Evolutionary conservation across 2,329 filamentous ascomycete species (phyloP), one percentile per base, ranked within the genome.

Genomic region (Hymenoscyphus scutula): DNA sequence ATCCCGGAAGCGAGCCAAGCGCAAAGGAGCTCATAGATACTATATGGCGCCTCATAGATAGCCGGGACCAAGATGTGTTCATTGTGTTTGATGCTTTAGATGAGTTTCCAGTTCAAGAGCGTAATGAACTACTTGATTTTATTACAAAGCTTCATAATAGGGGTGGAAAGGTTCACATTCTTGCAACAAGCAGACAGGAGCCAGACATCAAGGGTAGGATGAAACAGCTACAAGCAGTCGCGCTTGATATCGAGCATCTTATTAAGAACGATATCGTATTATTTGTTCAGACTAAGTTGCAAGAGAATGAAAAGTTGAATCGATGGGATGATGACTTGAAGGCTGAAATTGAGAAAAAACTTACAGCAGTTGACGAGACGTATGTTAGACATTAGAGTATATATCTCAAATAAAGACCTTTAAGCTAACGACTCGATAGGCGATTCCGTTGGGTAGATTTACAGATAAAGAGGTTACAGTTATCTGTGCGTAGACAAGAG

Each of bases 381-480:
- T 41, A 41, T 17, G 37, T 41, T 41, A 10, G 10, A 41, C 3
- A 41, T 41, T n/a, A 17, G 5, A 13, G n/a, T 10, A 41, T 10
- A 41, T n/a, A 15, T 17, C n/a, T 41, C n/a, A n/a, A 41, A 13
- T 41, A 41, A 41, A 15, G 37, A 2, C 37, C n/a, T 41, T 41
- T n/a, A 41, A 41, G 37, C 37, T 41, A n/a, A 41, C 7, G n/a
- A 41, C 17, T 10, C 1, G n/a, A 53, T 25, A 59, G 62, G 0
- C 48, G 70, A 71, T 73, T 71, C 41, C 64, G 67, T 62, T 73
- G 64, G 67, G 69, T 61, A 32, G 61, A 57, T 27, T 71, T 67
- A 63, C 71, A 75, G 58, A 51, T 75, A 19, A 69, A 73, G 27
- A 68, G 54, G 71, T 58, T 74, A 11, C 30, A 62, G 61, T 17